Evolutionary conservation across 345 rosid genomes (phyloP).

Genomic region (Salix udensis): DNA sequence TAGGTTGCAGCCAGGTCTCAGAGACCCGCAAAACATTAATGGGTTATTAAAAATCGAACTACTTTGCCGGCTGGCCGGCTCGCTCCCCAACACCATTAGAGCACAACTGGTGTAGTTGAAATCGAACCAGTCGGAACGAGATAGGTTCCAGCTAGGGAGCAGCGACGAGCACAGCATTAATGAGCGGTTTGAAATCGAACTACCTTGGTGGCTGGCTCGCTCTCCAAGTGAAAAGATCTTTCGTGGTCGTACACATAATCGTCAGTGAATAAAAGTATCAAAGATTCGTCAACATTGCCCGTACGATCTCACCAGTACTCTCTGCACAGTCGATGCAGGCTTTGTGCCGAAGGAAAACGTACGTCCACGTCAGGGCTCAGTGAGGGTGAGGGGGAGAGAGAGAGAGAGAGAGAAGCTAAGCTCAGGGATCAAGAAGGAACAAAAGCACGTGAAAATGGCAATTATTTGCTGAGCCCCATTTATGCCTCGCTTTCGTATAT

Average conservation of each 20-base stretch:
- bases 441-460: conserved; percentile 8
- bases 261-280: not conserved
- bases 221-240: not conserved
- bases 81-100: not conserved
- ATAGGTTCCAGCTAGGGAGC: not conserved
- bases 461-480: not conserved
- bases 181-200: too few species aligned
- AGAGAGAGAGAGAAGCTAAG: not conserved
- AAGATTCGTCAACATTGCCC: not conserved
- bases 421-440: not conserved
- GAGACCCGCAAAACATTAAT: too few species aligned
- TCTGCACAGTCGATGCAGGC: not conserved
- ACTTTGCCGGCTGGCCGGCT: too few species aligned
- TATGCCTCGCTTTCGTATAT: not conserved
- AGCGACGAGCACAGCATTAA: not conserved
- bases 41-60: too few species aligned
- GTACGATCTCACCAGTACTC: not conserved
- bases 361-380: not conserved
- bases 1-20: too few species aligned
- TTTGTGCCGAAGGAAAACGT: not conserved
- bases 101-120: too few species aligned
- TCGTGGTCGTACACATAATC: not conserved
- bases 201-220: too few species aligned
- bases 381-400: too few species aligned
- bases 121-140: not conserved